These are phyloP conservation scores for Setomelanomma holmii DNA, from an alignment of 2,329 filamentous ascomycete species.

Conservation along the genomic window DNA sequence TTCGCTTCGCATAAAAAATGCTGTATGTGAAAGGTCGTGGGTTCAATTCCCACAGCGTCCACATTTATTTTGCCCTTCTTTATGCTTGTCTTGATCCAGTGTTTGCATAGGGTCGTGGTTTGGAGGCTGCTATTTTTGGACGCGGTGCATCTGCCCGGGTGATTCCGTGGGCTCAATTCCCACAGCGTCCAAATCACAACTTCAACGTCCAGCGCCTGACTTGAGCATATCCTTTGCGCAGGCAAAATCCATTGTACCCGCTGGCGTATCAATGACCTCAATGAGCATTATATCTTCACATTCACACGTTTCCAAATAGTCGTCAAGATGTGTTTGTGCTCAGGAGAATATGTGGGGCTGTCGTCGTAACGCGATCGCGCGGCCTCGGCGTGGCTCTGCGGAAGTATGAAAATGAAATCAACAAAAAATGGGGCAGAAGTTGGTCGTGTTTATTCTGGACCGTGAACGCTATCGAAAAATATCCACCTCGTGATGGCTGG, in stretches of 20 bases:
- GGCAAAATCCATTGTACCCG: too few species aligned
- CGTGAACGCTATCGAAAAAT: background rate
- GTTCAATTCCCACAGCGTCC: slow-evolving; percentile 23
- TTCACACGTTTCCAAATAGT: too few species aligned
- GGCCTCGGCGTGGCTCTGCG: background rate
- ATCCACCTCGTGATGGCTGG: background rate
- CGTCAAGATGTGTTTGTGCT: background rate
- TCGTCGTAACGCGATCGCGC: background rate
- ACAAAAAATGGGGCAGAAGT: background rate
- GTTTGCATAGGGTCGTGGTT: too few species aligned
- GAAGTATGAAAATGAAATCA: background rate
- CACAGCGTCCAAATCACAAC: too few species aligned
- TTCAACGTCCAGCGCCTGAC: too few species aligned
- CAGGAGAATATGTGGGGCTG: background rate
- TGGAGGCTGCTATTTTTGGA: too few species aligned
- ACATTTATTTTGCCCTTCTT: background rate
- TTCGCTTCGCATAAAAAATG: slow-evolving; percentile 13
- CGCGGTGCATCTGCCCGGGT: too few species aligned
- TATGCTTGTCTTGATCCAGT: background rate
- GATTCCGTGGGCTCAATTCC: too few species aligned
- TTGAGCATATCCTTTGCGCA: too few species aligned
- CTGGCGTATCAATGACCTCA: too few species aligned
- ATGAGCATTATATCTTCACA: too few species aligned
- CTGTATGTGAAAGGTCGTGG: slow-evolving; percentile 11
- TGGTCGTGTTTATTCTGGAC: background rate